Conservation (phyloP, 495 filamentous ascomycete species). For the Jackrogersella multiformis region DNA sequence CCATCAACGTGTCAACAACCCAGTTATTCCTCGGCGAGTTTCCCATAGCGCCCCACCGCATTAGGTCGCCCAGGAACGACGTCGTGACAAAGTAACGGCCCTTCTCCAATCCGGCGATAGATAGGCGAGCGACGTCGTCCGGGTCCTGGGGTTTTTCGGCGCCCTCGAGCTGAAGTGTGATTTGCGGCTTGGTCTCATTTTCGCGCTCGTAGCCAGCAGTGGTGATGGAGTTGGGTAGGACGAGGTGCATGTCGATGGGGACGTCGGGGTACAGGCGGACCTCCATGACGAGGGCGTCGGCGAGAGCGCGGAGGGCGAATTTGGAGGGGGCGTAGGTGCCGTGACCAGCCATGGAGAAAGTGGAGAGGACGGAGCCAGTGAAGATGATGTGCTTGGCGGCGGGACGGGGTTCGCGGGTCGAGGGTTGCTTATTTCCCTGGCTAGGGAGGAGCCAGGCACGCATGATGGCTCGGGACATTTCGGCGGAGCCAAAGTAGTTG, state of each 20-base stretch:
- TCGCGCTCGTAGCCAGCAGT: slow-evolving; percentile 79
- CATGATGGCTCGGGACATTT: slow-evolving; percentile 69
- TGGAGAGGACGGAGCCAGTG: too few relatives aligned
- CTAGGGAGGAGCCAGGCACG: slow-evolving; percentile 65
- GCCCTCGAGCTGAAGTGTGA: slow-evolving; percentile 82
- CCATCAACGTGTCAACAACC: slow-evolving; percentile 66
- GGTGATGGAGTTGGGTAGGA: slow-evolving; percentile 83
- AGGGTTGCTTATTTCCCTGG: slow-evolving; percentile 12
- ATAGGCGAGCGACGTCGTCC: slow-evolving; percentile 72
- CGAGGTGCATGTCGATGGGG: slow-evolving; percentile 65
- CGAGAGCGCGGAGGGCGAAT: slow-evolving; percentile 81
- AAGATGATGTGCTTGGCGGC: slow-evolving; percentile 88
- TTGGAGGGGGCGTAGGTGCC: slow-evolving; percentile 83
- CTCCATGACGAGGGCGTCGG: slow-evolving; percentile 84
- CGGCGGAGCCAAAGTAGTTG: too few relatives aligned
- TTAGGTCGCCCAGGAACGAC: slow-evolving; percentile 69
- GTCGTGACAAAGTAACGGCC: slow-evolving; percentile 80
- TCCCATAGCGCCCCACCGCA: slow-evolving; percentile 68
- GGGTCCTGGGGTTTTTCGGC: slow-evolving; percentile 78
- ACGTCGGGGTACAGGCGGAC: slow-evolving; percentile 65
- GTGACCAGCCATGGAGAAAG: slow-evolving; percentile 80
- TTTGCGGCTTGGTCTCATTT: slow-evolving; percentile 76
- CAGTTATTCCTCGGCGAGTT: slow-evolving; percentile 64
- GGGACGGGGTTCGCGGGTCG: too few relatives aligned
- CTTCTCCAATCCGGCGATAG: slow-evolving; percentile 75